phyloP scores from a whole-genome alignment of 805 yeast species.

The Kluyveromyces starmeri region DNA sequence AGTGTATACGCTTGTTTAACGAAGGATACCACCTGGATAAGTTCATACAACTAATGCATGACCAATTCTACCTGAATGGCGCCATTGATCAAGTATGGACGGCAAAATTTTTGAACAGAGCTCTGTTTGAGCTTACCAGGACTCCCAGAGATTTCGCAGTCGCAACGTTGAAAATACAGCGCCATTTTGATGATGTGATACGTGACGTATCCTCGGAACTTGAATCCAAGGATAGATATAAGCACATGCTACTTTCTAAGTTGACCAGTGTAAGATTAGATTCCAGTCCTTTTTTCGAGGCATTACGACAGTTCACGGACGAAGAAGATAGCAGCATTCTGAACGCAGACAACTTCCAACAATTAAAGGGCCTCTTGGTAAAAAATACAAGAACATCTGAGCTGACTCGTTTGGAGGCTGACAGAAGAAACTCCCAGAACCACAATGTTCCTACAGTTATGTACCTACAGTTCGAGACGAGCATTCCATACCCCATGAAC shows the following conservation, averaged over 20 bases:
- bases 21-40: slow-evolving; percentile 39
- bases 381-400: background rate
- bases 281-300: slow-evolving; percentile 10
- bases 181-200: slow-evolving; percentile 18
- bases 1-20: slow-evolving; percentile 48
- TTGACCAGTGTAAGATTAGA: slow-evolving; percentile 2
- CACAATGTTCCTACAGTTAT: slow-evolving; percentile 27
- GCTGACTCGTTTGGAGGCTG: background rate
- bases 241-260: background rate
- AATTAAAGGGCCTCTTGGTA: slow-evolving; percentile 1
- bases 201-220: background rate
- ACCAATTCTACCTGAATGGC: background rate
- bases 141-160: slow-evolving; percentile 43
- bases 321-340: background rate
- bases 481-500: slow-evolving; percentile 83
- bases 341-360: slow-evolving; percentile 5
- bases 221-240: background rate
- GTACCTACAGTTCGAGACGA: slow-evolving; percentile 44
- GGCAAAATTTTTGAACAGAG: slow-evolving; percentile 15
- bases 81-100: slow-evolving; percentile 4
- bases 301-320: slow-evolving; percentile 6
- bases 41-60: background rate
- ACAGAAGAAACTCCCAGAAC: background rate
- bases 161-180: slow-evolving; percentile 29
- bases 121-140: slow-evolving; percentile 36